phyloP scores from a whole-genome alignment of 257 asterid species.

The Scutellaria galericulata region DNA sequence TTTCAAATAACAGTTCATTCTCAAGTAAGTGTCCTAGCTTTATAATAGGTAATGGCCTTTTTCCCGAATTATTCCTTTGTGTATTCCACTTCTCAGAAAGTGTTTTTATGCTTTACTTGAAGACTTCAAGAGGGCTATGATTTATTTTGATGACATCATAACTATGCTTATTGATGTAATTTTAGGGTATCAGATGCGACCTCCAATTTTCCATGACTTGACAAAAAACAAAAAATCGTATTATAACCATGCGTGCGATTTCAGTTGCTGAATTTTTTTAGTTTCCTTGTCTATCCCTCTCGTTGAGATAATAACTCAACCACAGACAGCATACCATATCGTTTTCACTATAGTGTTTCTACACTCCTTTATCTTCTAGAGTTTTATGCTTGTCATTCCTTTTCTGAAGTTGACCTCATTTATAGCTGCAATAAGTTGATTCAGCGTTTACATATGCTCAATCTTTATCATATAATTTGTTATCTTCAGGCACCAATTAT shows the following conservation, averaged over 20 bases:
- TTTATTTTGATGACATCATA: background rate
- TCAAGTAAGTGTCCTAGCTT: constrained; percentile 65
- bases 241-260: background rate
- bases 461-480: constrained; percentile 27
- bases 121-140: background rate
- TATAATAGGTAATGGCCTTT: background rate
- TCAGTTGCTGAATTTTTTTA: constrained; percentile 2
- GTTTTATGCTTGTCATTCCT: constrained; percentile 14
- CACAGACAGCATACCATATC: too few relatives aligned
- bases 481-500: constrained; percentile 81
- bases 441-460: constrained; percentile 23
- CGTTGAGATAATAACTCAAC: background rate
- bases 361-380: constrained; percentile 1
- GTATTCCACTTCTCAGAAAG: background rate
- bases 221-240: background rate
- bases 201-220: constrained; percentile 2
- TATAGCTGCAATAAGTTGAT: constrained; percentile 15
- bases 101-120: background rate
- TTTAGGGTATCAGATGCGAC: constrained; percentile 1
- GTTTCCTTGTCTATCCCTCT: constrained; percentile 1
- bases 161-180: background rate
- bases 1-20: constrained; percentile 88
- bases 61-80: constrained; percentile 9
- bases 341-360: background rate
- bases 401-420: constrained; percentile 6